phyloP scores from a whole-genome alignment of 305 asterid species.

The Rubia tinctorum region DNA sequence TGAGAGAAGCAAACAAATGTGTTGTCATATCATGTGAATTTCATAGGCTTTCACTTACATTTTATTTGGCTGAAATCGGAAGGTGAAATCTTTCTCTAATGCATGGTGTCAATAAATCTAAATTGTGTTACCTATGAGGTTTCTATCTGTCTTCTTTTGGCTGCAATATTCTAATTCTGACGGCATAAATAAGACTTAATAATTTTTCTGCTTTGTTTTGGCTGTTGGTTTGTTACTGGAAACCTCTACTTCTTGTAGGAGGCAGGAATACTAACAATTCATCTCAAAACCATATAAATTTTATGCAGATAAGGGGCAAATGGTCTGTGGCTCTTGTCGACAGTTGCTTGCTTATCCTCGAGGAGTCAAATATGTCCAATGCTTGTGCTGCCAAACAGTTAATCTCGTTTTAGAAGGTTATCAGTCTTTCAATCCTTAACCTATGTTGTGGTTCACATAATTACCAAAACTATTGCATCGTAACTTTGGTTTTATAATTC shows the following conservation, averaged over 20 bases:
- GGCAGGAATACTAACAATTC: background rate
- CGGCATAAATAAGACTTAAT: background rate
- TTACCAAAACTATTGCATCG: background rate
- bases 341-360: conserved; percentile 70
- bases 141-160: background rate
- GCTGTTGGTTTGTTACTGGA: background rate
- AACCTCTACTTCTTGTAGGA: conserved; percentile 3
- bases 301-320: conserved; percentile 46
- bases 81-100: background rate
- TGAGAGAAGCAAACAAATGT: background rate
- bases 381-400: conserved; percentile 78
- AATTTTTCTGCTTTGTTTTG: background rate
- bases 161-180: background rate
- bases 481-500: background rate
- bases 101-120: background rate
- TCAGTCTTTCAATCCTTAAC: background rate
- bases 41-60: background rate
- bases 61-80: background rate
- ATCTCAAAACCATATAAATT: background rate
- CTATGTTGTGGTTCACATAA: background rate
- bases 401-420: conserved; percentile 90
- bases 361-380: conserved; percentile 78
- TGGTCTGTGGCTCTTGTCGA: conserved; percentile 92
- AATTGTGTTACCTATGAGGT: background rate
- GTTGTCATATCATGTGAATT: background rate